phyloP scores from a whole-genome alignment of 257 asterid species.

The Solanum rostratum region DNA sequence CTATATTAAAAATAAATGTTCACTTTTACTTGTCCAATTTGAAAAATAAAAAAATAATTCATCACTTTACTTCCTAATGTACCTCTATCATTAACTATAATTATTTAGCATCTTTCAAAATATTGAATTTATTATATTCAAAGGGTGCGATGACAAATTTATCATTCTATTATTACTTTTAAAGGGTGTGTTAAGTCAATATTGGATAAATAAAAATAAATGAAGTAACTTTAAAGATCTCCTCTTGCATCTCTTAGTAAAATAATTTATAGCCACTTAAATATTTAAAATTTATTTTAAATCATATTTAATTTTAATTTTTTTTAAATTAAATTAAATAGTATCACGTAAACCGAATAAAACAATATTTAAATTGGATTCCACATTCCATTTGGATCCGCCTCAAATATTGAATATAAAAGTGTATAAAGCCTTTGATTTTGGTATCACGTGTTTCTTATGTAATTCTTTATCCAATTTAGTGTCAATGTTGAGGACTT shows the following conservation, averaged over 20 bases:
- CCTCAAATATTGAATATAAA: neutral
- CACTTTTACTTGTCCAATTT: no score
- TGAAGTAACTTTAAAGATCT: neutral
- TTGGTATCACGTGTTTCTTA: neutral
- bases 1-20: no score
- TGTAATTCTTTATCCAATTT: neutral
- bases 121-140: no score
- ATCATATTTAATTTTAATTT: no score
- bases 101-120: no score
- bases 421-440: neutral
- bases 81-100: no score
- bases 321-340: neutral
- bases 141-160: no score
- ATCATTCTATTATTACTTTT: neutral
- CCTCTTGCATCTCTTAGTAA: neutral
- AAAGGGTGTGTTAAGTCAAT: neutral
- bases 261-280: neutral
- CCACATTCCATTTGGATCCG: neutral
- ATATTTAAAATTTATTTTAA: neutral
- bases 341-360: neutral
- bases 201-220: no score
- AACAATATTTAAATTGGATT: neutral
- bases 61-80: no score
- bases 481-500: neutral
- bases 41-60: no score